Base-by-base conservation (phyloP, 352 stramenopile genomes). In the Phytophthora rubi region DNA sequence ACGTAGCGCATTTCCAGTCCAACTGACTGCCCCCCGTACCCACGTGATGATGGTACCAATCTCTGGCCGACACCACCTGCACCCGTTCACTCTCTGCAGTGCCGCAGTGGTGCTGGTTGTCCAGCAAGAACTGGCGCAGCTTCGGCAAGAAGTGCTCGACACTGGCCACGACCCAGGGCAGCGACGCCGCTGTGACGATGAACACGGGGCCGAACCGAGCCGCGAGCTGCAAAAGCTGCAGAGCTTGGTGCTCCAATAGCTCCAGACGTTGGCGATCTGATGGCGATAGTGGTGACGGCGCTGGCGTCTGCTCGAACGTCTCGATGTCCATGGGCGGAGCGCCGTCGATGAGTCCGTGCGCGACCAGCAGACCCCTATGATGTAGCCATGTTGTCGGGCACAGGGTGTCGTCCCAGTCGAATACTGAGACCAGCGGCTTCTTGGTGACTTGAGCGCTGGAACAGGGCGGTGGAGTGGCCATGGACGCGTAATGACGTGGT, bases 351-450 rank as follows among this genome's bases (percentile, higher is more conserved):
- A 89, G 70, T 12, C 77, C 68, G 35, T 85, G 65, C 8, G 72
- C 65, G 0, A 79, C 79, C 33, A 91, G 70, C 23, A 88, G 60
- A 5, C 77, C 80, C 9, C 80, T 71, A 6, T 59, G 59, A 45
- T 84, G 77, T 53, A 91, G 69, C 82, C 82, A 91, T 49, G 68
- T 83, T 67, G 79, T 85, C 6, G 82, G 82, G 35, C 82, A 91
- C 6, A 91, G 71, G 26, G 82, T 91, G 71, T 91, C 82, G 42
- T 90, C 82, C 82, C 82, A 90, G 66, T 90, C 82, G 30, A 90
- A 87, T 32, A 90, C 71, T 0, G 76, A 79, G 18, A 87, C 47
- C 23, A 80, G 51, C 16, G 71, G 77, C 26, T 68, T 68, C 59
- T 77, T 76, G 42, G 64, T 35, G 16, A 45, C 37, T 53, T 51